Evolutionary conservation across 2,329 filamentous ascomycete genomes (phyloP), one percentile per base, ranked within the genome.

Genomic region (Teratosphaeria pseudoeucalypti): DNA sequence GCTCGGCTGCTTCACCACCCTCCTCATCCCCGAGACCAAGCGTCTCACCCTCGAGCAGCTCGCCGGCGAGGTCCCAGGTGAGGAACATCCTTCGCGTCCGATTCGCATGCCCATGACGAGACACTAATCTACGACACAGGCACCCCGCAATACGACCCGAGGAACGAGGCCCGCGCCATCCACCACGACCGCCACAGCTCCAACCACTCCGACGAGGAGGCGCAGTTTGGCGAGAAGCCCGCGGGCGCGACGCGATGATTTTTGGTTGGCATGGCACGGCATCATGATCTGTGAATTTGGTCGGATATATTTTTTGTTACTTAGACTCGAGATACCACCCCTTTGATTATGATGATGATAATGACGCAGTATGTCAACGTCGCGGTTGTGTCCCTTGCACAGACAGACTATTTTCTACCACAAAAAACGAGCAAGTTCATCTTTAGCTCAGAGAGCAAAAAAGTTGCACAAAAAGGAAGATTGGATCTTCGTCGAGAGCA

Each of bases 11-110:
- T 73, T 89, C 54, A 83, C 84, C 2, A 85, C 85, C 1, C 76
- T 91, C 3, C 75, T 92, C n/a, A 85, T 92, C 26, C 88, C 88
- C 0, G 89, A 91, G 75, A 91, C 62, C 61, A 90, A 87, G 76
- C 67, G 86, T 1, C 79, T 84, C 71, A 90, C 88, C 0, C 77
- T 94, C 52, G 89, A 90, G 71, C 83, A 88, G 66, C 77, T 90
- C 14, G 81, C 85, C 1, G 86, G 85, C 10, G 87, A 90, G 71
- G 77, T 82, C 2, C 81, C 83, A 1, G 57, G 55, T 56, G 52
- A 23, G 14, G 11, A 11, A n/a, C n/a, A 23, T 23, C 23, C 23
- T 23, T 2, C 32, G 29, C 29, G 29, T 19, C 26, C 23, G 11
- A 23, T 14, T n/a, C 16, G 7, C 29, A 11, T 29, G n/a, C 7